These are phyloP conservation scores for Fusarium robinianum DNA, from an alignment of 2,329 filamentous ascomycete genomes.

Conservation along the genomic window DNA sequence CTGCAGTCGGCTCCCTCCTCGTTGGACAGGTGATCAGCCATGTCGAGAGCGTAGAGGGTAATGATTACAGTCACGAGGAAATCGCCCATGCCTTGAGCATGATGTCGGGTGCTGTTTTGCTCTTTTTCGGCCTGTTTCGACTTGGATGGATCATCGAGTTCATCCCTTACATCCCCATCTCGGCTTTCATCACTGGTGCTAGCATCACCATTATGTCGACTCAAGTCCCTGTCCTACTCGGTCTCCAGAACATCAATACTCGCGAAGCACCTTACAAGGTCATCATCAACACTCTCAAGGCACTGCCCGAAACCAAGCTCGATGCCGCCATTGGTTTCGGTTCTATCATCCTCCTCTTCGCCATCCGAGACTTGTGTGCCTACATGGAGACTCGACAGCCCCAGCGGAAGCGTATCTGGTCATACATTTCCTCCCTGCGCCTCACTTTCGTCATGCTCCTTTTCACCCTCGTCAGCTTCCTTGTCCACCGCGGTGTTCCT, in stretches of 20 bases:
- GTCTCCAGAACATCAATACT: slow-evolving; percentile 50
- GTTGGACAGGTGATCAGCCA: slow-evolving; percentile 52
- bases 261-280: slow-evolving; percentile 51
- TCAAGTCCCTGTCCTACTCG: slow-evolving; percentile 51
- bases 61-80: slow-evolving; percentile 43
- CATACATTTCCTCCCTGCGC: slow-evolving; percentile 74
- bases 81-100: slow-evolving; percentile 52
- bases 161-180: slow-evolving; percentile 55
- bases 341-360: slow-evolving; percentile 67
- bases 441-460: slow-evolving; percentile 76
- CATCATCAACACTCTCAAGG: slow-evolving; percentile 49
- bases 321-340: slow-evolving; percentile 76
- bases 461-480: slow-evolving; percentile 74
- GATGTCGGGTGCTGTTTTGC: slow-evolving; percentile 49
- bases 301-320: slow-evolving; percentile 51
- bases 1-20: slow-evolving; percentile 56
- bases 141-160: slow-evolving; percentile 57
- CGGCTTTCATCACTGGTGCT: slow-evolving; percentile 56
- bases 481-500: slow-evolving; percentile 61
- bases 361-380: slow-evolving; percentile 64
- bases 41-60: slow-evolving; percentile 43
- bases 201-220: slow-evolving; percentile 56
- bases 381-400: slow-evolving; percentile 65
- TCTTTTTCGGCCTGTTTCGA: slow-evolving; percentile 52
- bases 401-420: slow-evolving; percentile 65